Conservation (phyloP, 208 protist genomes). For the Phytomonas sp. region DNA sequence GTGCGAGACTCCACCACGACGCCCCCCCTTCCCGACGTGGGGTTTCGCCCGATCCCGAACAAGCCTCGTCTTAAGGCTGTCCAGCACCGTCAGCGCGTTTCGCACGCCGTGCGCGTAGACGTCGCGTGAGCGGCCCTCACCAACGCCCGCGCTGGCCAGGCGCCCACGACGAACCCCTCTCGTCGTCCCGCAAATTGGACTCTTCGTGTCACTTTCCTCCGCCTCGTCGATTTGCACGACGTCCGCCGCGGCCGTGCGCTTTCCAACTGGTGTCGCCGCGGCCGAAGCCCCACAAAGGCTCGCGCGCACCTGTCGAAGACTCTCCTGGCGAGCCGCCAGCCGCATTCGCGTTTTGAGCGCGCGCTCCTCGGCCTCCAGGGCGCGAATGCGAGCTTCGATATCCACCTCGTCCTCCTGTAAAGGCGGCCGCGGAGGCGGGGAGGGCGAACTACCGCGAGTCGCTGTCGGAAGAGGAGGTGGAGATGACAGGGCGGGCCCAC, state of each 20-base stretch:
- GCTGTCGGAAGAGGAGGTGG: too few relatives aligned
- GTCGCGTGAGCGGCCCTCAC: conserved; percentile 12
- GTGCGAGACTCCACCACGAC: neutral
- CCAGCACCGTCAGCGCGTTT: conserved; percentile 63
- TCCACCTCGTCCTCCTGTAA: conserved; percentile 23
- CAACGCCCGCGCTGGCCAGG: conserved; percentile 9
- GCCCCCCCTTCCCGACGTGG: neutral
- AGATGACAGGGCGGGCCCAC: too few relatives aligned
- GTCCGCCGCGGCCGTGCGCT: conserved; percentile 10
- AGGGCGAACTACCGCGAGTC: conserved; percentile 12
- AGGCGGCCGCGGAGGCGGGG: conserved; percentile 37
- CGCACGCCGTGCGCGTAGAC: conserved; percentile 42
- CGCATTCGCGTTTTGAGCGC: conserved; percentile 40
- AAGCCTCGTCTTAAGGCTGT: conserved; percentile 41
- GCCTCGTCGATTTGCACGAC: neutral
- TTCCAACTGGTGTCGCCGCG: conserved; percentile 13
- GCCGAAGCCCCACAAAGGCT: conserved; percentile 26
- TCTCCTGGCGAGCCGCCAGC: conserved; percentile 44
- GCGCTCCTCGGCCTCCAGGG: conserved; percentile 58
- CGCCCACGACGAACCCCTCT: neutral
- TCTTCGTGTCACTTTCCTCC: neutral
- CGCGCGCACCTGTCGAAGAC: conserved; percentile 53
- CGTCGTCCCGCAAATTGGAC: conserved; percentile 2
- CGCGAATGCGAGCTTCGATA: conserved; percentile 43
- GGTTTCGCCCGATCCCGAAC: conserved; percentile 10